Base-by-base conservation (phyloP, 441 rosid genomes). In the Mallotus repandus region DNA sequence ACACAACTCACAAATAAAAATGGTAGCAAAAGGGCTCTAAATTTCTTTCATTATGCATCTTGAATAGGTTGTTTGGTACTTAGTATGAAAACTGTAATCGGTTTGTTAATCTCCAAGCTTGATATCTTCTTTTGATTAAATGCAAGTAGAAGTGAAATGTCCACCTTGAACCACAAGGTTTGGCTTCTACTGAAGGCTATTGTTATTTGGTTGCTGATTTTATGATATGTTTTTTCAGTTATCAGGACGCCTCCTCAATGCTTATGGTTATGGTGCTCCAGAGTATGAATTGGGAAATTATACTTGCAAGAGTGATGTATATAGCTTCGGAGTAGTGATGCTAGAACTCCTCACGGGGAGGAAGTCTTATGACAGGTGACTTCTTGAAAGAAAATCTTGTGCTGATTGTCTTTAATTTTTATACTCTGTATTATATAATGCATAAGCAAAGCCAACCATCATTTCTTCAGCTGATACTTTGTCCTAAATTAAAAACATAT, bases 241-340 rank as follows among this genome's bases (percentile, higher is more conserved):
- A 77, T 87, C 98, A 45, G 99, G 94, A 75, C 92, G 85, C 9
- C 77, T 86, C 62, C 87, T 81, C 38, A 71, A 86, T 52, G 82
- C 90, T 35, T 83, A 86, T 59, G 96, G 94, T 55, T 92, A 94
- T 72, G 91, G 90, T 65, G 98, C 77, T 81, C 98, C 99, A 2
- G 98, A 95, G 80, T 81, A 83, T 3, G 97, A 91, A 76, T 87
- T 79, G 9, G 96, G 99, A 83, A 86, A 78, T 67, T 91, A 88
- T 66, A 86, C 97, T 63, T 89, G 91, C 84, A 90, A 89, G 70
- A 95, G 98, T 64, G 99, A 95, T 75, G 88, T 95, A 46, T 92
- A 86, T 75, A 95, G 98, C 83, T 91, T 95, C 41, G 99, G 99
- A 7, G 94, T 95, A 62, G 93, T 94, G 71, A 88, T 94, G 95